These are phyloP conservation scores for Daldinia sp. DNA, from an alignment of 2,329 filamentous ascomycete species.

Conservation along the genomic window DNA sequence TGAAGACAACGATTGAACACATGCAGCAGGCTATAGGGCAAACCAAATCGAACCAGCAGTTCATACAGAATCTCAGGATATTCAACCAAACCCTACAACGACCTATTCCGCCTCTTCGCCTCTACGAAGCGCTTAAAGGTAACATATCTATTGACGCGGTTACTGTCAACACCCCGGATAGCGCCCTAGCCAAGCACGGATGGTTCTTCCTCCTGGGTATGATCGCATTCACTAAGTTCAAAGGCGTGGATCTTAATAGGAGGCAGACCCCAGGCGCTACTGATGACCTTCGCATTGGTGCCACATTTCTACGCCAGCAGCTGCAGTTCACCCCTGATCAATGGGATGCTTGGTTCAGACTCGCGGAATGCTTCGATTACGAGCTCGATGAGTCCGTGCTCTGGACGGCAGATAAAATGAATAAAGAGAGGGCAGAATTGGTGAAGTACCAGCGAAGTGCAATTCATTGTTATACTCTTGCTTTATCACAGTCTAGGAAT, in stretches of 20 bases:
- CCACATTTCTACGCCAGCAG: slow-evolving; percentile 81
- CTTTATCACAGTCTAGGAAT: slow-evolving; percentile 63
- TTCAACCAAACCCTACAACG: slow-evolving; percentile 83
- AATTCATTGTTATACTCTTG: slow-evolving; percentile 79
- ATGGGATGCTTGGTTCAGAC: slow-evolving; percentile 91
- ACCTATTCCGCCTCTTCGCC: slow-evolving; percentile 79
- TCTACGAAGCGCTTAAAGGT: slow-evolving; percentile 84
- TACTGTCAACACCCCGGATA: slow-evolving; percentile 72
- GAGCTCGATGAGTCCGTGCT: slow-evolving; percentile 87
- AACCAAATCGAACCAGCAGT: slow-evolving; percentile 78
- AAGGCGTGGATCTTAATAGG: slow-evolving; percentile 72
- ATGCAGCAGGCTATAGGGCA: slow-evolving; percentile 87
- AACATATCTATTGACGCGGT: slow-evolving; percentile 77
- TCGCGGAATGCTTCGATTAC: slow-evolving; percentile 87
- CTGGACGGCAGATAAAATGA: slow-evolving; percentile 91
- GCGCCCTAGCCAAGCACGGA: slow-evolving; percentile 77
- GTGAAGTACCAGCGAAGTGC: slow-evolving; percentile 79
- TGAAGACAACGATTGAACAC: slow-evolving; percentile 90
- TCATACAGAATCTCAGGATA: slow-evolving; percentile 87
- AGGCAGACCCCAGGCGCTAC: slow-evolving; percentile 80
- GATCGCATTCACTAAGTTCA: slow-evolving; percentile 87
- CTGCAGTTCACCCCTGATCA: slow-evolving; percentile 81
- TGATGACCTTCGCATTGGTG: slow-evolving; percentile 83
- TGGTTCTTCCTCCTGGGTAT: slow-evolving; percentile 95
- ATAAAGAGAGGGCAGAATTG: slow-evolving; percentile 79